Evolutionary conservation across 2,329 filamentous ascomycete genomes (phyloP).

Genomic region (Phaeosphaeriaceae sp.): DNA sequence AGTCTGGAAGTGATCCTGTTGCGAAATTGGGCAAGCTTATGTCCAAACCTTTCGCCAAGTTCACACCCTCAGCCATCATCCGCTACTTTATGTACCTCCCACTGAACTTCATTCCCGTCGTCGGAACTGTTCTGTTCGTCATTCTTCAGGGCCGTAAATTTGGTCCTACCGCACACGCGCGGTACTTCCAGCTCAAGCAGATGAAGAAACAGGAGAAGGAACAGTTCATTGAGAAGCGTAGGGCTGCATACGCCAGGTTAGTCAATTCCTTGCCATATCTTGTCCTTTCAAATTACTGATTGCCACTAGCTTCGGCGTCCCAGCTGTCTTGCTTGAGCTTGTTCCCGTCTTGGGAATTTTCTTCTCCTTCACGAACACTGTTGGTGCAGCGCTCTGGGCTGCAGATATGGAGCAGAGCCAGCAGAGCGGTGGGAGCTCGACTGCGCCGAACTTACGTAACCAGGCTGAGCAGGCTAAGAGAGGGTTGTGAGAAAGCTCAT

Average conservation of each 20-base stretch:
- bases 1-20: conserved; percentile 60
- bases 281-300: conserved; percentile 4
- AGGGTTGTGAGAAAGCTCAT: conserved; percentile 37
- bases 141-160: conserved; percentile 67
- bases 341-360: conserved; percentile 81
- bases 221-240: conserved; percentile 72
- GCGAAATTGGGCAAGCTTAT: conserved; percentile 63
- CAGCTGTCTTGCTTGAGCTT: conserved; percentile 83
- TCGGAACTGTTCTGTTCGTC: conserved; percentile 84
- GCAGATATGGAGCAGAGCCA: conserved; percentile 75
- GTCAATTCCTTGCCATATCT: background rate
- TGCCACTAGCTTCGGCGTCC: conserved; percentile 65
- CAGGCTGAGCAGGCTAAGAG: conserved; percentile 45
- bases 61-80: conserved; percentile 66
- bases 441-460: conserved; percentile 44
- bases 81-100: conserved; percentile 86
- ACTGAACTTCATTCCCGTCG: conserved; percentile 89
- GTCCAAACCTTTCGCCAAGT: conserved; percentile 61
- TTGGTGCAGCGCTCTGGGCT: conserved; percentile 93
- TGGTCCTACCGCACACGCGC: conserved; percentile 60
- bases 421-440: conserved; percentile 34
- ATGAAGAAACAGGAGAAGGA: conserved; percentile 72
- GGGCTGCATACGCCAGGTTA: conserved; percentile 80
- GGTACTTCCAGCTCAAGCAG: conserved; percentile 92
- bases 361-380: conserved; percentile 89